These are phyloP conservation scores for Gautieria morchelliformis DNA, from an alignment of 768 basidiomycete genomes.

Conservation along the genomic window DNA sequence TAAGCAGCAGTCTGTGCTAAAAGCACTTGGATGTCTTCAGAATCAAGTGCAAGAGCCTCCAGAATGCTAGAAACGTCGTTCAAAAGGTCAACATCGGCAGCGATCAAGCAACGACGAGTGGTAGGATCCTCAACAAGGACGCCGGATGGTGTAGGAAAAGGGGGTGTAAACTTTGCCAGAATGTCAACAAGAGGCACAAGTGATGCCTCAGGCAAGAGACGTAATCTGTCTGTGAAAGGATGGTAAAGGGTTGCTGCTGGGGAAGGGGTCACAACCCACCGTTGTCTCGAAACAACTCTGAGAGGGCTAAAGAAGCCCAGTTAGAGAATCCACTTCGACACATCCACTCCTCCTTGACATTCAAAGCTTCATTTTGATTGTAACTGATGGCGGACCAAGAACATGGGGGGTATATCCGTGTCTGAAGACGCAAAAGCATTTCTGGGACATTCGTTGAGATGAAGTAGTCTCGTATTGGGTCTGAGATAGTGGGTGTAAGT, in stretches of 20 bases:
- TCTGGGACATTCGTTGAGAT: slow-evolving; percentile 58
- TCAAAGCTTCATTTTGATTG: background rate
- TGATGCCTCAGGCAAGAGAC: background rate
- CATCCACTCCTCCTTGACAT: slow-evolving; percentile 8
- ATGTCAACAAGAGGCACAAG: slow-evolving; percentile 4
- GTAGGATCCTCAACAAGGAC: slow-evolving; percentile 4
- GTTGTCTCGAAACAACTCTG: slow-evolving; percentile 8
- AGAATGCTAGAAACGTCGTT: slow-evolving; percentile 68
- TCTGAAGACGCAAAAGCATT: slow-evolving; percentile 59
- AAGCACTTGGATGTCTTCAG: slow-evolving; percentile 64
- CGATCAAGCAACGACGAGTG: slow-evolving; percentile 9
- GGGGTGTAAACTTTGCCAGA: slow-evolving; percentile 11
- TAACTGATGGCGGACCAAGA: slow-evolving; percentile 38
- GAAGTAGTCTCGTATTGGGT: slow-evolving; percentile 59
- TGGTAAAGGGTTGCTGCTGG: background rate
- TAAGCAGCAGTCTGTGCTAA: slow-evolving; percentile 57
- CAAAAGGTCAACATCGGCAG: slow-evolving; percentile 57
- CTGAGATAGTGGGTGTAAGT: slow-evolving; percentile 27
- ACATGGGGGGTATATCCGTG: slow-evolving; percentile 63
- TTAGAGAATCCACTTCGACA: slow-evolving; percentile 8
- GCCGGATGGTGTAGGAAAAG: slow-evolving; percentile 34
- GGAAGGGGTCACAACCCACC: background rate
- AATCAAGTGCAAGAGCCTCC: slow-evolving; percentile 70
- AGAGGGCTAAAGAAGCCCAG: slow-evolving; percentile 8
- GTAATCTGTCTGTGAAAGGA: background rate